Base-by-base conservation (phyloP, 441 rosid species). In the Hura crepitans region DNA sequence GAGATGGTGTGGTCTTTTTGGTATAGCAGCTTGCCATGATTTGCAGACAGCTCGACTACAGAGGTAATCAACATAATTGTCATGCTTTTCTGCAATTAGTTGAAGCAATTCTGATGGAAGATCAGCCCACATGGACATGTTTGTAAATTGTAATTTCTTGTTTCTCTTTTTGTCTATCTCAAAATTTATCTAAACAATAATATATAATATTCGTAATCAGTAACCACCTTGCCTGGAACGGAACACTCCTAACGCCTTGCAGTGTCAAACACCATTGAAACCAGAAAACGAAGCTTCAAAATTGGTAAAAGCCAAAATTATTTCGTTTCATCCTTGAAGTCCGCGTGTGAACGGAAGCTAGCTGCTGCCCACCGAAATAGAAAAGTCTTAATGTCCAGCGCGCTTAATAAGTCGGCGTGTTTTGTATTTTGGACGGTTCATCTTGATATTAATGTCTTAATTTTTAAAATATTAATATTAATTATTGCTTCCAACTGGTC, bases 1-100 rank as follows among this genome's bases (percentile, higher is more conserved):
- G 56, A 25, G 45, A 18, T 30, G 23, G 35, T 45, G 37, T 15
- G 69, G 64, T n/a, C 33, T 63, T 45, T 53, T 63, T n/a, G 69
- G n/a, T 28, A 53, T 0, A 18, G 56, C 69, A 6, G 30, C 27
- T 31, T 28, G 22, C 73, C 73, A 70, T 60, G 73, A 47, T 60
- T 49, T 61, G 59, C 73, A 61, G 28, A 70, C 73, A 15, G 60
- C 47, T 60, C 66, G 31, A 35, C 51, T 8, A 12, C 20, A 17
- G 60, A 70, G 27, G 43, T 43, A 70, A 43, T 47, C 60, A 2
- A 65, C 47, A 12, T 49, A 65, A 35, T 65, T 49, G 46, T 58
- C 50, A 47, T 55, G 63, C 18, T 51, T 70, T 12, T 43, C 15
- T 1, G 51, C 57, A 47, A 65, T 65, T 47, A 17, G 28, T 47